Evolutionary conservation across 2,329 filamentous ascomycete species (phyloP), one percentile per base, ranked within the genome.

Genomic region (Ophiostoma perfectum): DNA sequence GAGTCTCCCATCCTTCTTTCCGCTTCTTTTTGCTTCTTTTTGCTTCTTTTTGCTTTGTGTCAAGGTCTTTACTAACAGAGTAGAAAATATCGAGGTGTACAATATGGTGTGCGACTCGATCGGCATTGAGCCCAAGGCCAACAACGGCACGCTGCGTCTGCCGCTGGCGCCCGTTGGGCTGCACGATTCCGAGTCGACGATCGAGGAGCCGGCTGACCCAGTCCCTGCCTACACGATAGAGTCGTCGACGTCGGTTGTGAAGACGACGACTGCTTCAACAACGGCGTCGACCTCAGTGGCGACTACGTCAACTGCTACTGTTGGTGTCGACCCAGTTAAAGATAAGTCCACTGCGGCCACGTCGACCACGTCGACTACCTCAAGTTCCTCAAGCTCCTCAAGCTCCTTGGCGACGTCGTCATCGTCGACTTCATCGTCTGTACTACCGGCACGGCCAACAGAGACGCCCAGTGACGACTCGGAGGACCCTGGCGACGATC

Each of bases 71-170:
- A 36, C 64, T 66, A 60, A 55, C 45, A 12, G 14, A 18, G 3
- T 9, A 94, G 91, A 97, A 85, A 98, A 98, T 72, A 93, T 87
- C 70, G 91, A 97, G 74, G 90, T 98, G 8, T 98, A 98, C 80
- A 97, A 97, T 75, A 91, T 98, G 71, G 79, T 98, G 62, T 97
- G 94, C 76, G 93, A 97, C 78, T 93, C 91, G 0, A 79, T 98
- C 39, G 88, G 89, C 12, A 80, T 98, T 69, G 77, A 76, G 3
- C 91, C 93, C 0, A 83, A 83, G 67, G 86, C 91, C 0, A 97
- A 97, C 76, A 98, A 98, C 75, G 94, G 94, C 65, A 97, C 93
- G 0, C 80, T 97, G 5, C 83, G 88, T 11, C 82, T 94, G 12
- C 91, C 91, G 0, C 79, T 94, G 38, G 83, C 82, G 69, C 81